Evolutionary conservation across 2,329 filamentous ascomycete genomes (phyloP).

Genomic region (Phaeomoniella chlamydospora): DNA sequence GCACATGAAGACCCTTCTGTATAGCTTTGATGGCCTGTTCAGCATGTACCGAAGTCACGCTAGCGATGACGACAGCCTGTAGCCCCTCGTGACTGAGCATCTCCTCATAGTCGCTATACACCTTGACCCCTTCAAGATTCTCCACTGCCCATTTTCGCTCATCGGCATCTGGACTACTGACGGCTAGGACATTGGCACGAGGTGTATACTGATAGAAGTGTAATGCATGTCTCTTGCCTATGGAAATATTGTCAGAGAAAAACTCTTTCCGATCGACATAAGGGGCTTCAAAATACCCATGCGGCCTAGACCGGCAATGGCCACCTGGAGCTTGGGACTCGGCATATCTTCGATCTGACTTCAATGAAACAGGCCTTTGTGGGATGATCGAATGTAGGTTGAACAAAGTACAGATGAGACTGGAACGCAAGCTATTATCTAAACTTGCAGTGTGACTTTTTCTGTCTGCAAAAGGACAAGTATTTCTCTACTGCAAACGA

Average conservation of each 20-base stretch:
- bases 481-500: too few relatives aligned
- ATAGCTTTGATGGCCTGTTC: conserved; percentile 45
- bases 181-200: conserved; percentile 34
- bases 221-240: conserved; percentile 30
- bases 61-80: conserved; percentile 40
- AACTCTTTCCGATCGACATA: background rate
- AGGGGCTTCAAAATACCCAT: too few relatives aligned
- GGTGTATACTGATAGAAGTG: conserved; percentile 33
- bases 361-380: too few relatives aligned
- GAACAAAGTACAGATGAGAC: too few relatives aligned
- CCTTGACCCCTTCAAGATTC: conserved; percentile 34
- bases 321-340: conserved; percentile 24
- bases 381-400: too few relatives aligned
- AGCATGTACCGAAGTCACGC: conserved; percentile 40
- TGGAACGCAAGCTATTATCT: too few relatives aligned
- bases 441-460: too few relatives aligned
- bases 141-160: conserved; percentile 36
- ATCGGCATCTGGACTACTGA: conserved; percentile 28
- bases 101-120: conserved; percentile 40
- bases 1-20: conserved; percentile 36
- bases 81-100: conserved; percentile 42
- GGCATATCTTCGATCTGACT: too few relatives aligned
- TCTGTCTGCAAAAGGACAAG: too few relatives aligned
- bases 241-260: background rate
- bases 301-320: conserved; percentile 33